Base-by-base conservation (phyloP, 1,284 basidiomycete species). In the Inonotus obliquus region DNA sequence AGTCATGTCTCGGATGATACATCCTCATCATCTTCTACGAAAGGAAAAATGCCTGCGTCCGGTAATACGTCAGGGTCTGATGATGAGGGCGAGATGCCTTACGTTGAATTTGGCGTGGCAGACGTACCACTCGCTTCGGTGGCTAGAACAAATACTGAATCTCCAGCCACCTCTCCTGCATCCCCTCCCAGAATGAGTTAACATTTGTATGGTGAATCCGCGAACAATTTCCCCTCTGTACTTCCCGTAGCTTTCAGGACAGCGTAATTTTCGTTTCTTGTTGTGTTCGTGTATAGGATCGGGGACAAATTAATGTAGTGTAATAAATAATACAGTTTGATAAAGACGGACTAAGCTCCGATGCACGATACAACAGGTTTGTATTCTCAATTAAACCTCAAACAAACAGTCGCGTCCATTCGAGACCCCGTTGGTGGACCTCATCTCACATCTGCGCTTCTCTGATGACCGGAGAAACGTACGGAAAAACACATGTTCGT, bases 31-130 rank as follows among this genome's bases (percentile, higher is more conserved):
- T 48, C 61, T 10, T 45, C 61, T n/a, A n/a, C 44, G n/a, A 60
- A 52, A 41, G 55, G 35, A 52, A 62, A 48, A 57, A 52, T 17
- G 19, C 52, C 53, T 27, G 44, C 39, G 9, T 13, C 19, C 23
- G 37, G 21, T 25, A 35, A 17, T 6, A 27, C 32, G 1, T 4
- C 7, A 27, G 51, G 25, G 10, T 17, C 41, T n/a, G 25, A 63
- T 14, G 78, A 76, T n/a, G 75, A 77, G 37, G 71, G 69, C 17
- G 74, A 74, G 19, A 72, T 79, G 9, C 81, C 82, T 0, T 73
- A 76, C 49, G 62, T 83, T 10, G 81, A 83, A 68, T 73, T 83
- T 37, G 81, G 82, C 0, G 69, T 81, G 2, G 72, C 76, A 0
- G 75, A 79, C 48, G 70, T 78, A 17, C 51, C 51, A 17, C 35